Evolutionary conservation across 2,329 filamentous ascomycete genomes (phyloP).

Genomic region (Stachybotrys elegans): DNA sequence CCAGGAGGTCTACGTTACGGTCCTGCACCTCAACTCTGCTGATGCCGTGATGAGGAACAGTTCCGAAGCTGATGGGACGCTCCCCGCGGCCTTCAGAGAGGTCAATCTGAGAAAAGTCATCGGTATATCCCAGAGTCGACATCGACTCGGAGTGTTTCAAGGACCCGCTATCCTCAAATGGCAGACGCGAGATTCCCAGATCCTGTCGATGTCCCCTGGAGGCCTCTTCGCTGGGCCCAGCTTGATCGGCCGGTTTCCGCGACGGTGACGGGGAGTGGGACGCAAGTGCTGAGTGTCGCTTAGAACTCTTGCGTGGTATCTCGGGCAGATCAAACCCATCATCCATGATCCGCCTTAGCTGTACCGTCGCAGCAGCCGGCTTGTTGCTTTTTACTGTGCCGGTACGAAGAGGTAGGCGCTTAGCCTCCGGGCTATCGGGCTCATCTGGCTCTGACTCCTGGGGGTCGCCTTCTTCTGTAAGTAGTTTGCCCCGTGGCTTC

Average conservation of each 20-base stretch:
- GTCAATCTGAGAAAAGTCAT: conserved; percentile 39
- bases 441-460: conserved; percentile 41
- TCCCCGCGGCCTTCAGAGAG: conserved; percentile 35
- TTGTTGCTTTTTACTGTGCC: conserved; percentile 16
- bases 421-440: conserved; percentile 24
- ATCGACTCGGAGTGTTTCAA: conserved; percentile 45
- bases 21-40: conserved; percentile 47
- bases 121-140: conserved; percentile 44
- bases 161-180: conserved; percentile 53
- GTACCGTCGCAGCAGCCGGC: conserved; percentile 11
- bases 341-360: no score
- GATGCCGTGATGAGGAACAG: conserved; percentile 53
- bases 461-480: conserved; percentile 42
- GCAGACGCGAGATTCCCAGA: conserved; percentile 31
- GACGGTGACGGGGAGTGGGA: conserved; percentile 27
- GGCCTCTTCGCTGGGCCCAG: not conserved
- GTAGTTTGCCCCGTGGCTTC: conserved; percentile 28
- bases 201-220: conserved; percentile 4
- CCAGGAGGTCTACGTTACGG: conserved; percentile 40
- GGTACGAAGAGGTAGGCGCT: conserved; percentile 26
- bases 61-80: conserved; percentile 49
- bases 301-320: conserved; percentile 70
- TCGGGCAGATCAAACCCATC: conserved; percentile 41
- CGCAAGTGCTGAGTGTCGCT: conserved; percentile 46
- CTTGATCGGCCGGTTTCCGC: conserved; percentile 17